A percentile compares a stretch with the other conserved stretches of the same genome.
Evolutionary conservation across 116 monocot genomes (phyloP).

Genomic region (Dioscorea cayenensis): DNA sequence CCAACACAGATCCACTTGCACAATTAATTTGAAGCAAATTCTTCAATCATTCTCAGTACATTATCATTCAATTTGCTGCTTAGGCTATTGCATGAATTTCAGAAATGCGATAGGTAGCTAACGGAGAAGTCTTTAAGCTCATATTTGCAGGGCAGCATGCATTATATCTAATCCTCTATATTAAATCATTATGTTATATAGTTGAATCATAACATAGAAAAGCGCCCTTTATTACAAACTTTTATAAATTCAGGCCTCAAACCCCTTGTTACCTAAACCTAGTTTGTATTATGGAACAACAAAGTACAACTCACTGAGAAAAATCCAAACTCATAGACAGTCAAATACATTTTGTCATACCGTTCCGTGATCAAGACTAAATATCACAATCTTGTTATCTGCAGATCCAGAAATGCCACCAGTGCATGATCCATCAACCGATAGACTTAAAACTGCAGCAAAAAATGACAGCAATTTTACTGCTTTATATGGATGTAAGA

Average conservation of each 20-base stretch:
- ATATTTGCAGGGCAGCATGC: too few relatives aligned
- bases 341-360: constrained; percentile 18
- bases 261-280: too few relatives aligned
- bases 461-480: too few relatives aligned
- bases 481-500: too few relatives aligned
- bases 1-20: too few relatives aligned
- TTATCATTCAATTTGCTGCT: too few relatives aligned
- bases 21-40: too few relatives aligned
- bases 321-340: not conserved
- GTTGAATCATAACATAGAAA: not conserved
- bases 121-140: too few relatives aligned
- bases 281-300: not conserved
- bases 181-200: not conserved
- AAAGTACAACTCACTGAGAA: not conserved
- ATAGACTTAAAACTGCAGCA: constrained; percentile 61
- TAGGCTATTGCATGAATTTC: too few relatives aligned
- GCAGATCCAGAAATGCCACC: constrained; percentile 81
- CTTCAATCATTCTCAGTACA: too few relatives aligned
- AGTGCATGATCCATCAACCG: constrained; percentile 55
- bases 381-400: constrained; percentile 69
- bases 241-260: not conserved
- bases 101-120: too few relatives aligned
- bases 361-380: constrained; percentile 49
- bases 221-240: not conserved
- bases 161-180: too few relatives aligned